Percentiles rank a stretch among this genome's conserved stretches.
Conservation (phyloP, 2,329 filamentous ascomycete species). For the Diplodia corticola region DNA sequence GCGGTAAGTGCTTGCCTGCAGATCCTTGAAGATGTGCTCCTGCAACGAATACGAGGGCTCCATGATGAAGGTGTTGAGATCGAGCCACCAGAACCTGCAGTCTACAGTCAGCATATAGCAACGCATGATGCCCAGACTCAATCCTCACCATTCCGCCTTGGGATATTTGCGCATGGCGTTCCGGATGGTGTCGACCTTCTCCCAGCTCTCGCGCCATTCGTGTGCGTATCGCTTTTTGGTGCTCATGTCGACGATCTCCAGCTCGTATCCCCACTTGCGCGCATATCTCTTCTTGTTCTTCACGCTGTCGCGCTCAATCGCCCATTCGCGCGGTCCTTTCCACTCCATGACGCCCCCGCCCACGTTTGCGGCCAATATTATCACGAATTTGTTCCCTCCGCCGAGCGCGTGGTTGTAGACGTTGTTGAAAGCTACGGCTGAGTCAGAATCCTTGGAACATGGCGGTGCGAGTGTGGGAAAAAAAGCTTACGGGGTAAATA, state of each 20-base stretch:
- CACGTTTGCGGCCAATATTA: conserved; percentile 89
- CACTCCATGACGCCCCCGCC: conserved; percentile 98
- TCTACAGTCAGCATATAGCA: not conserved
- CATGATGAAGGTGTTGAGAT: conserved; percentile 98
- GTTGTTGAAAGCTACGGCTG: conserved; percentile 54
- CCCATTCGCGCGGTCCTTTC: conserved; percentile 97
- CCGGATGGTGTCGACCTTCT: conserved; percentile 93
- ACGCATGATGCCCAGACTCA: no score
- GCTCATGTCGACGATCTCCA: conserved; percentile 98
- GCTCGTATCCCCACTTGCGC: conserved; percentile 84
- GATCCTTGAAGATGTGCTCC: conserved; percentile 80
- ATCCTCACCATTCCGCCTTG: conserved; percentile 84
- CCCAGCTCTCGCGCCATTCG: conserved; percentile 99
- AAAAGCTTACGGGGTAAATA: conserved; percentile 72
- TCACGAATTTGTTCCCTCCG: conserved; percentile 86
- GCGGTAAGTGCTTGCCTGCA: conserved; percentile 76
- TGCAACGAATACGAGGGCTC: conserved; percentile 90
- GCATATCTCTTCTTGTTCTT: conserved; percentile 92
- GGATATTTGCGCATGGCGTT: conserved; percentile 91
- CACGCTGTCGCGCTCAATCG: conserved; percentile 93
- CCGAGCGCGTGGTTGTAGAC: conserved; percentile 75
- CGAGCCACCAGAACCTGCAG: conserved; percentile 97
- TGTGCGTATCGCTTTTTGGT: conserved; percentile 98
- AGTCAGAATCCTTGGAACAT: not conserved
- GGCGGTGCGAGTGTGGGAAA: not conserved